These are phyloP conservation scores for Ogataea ganodermae DNA, from an alignment of 805 yeast genomes.

Conservation along the genomic window DNA sequence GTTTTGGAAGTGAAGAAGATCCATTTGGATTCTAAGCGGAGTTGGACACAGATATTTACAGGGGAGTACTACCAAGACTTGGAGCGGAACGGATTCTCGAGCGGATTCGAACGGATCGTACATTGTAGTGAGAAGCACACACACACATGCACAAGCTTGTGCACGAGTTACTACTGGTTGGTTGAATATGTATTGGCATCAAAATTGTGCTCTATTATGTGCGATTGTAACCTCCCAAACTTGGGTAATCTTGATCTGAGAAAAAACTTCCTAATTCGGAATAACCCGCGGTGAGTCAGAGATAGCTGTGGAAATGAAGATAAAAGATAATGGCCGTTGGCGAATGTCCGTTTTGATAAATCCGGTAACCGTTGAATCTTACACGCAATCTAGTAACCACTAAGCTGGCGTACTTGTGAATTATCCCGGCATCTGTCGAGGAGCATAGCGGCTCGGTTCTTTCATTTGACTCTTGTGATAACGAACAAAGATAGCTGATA, in stretches of 20 bases:
- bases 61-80: background rate
- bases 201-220: background rate
- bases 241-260: background rate
- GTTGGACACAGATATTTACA: background rate
- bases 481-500: too few species aligned
- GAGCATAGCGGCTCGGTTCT: too few species aligned
- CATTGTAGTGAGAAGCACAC: too few species aligned
- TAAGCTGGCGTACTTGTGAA: too few species aligned
- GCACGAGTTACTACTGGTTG: background rate
- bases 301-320: background rate
- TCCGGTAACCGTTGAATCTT: background rate
- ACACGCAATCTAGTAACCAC: too few species aligned
- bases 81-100: background rate
- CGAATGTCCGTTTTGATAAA: background rate
- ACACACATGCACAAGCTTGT: background rate
- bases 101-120: too few species aligned
- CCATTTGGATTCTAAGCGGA: conserved; percentile 29
- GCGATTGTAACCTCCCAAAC: background rate
- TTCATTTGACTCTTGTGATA: too few species aligned
- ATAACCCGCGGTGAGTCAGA: background rate
- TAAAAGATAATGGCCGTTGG: background rate
- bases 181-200: background rate
- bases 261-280: background rate
- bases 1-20: conserved; percentile 44
- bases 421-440: too few species aligned